phyloP scores from a whole-genome alignment of 805 yeast genomes.

The Saccharomycopsis capsularis region DNA sequence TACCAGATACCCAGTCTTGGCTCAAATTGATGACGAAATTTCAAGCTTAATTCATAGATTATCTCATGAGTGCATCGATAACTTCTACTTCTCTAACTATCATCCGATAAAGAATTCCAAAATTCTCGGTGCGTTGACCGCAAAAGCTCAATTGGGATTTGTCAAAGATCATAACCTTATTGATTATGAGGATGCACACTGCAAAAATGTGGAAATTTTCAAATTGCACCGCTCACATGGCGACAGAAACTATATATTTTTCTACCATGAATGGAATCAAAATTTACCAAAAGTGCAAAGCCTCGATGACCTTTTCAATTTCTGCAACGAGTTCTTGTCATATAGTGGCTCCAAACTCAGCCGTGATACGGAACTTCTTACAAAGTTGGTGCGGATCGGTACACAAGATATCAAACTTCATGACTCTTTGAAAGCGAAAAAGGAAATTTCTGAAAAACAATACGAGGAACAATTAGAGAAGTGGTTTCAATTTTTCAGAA shows the following conservation, averaged over 20 bases:
- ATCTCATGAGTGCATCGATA: slow-evolving; percentile 41
- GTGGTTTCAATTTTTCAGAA: slow-evolving; percentile 61
- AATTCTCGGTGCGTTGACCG: slow-evolving; percentile 23
- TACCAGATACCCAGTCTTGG: slow-evolving; percentile 54
- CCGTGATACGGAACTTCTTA: slow-evolving; percentile 39
- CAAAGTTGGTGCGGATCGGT: slow-evolving; percentile 59
- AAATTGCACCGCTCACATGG: slow-evolving; percentile 26
- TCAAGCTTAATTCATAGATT: slow-evolving; percentile 42
- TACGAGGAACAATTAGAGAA: slow-evolving; percentile 18
- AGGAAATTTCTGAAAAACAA: slow-evolving; percentile 16
- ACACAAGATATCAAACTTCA: slow-evolving; percentile 20
- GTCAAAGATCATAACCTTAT: slow-evolving; percentile 29
- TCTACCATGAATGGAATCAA: slow-evolving; percentile 43
- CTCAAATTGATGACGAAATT: slow-evolving; percentile 45
- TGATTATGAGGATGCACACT: slow-evolving; percentile 26
- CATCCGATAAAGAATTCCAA: slow-evolving; percentile 21
- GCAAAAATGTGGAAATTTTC: slow-evolving; percentile 27
- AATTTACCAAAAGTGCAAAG: slow-evolving; percentile 33
- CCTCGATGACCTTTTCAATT: slow-evolving; percentile 39
- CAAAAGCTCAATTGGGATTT: slow-evolving; percentile 25
- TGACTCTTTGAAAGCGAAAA: slow-evolving; percentile 14
- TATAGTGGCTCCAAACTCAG: slow-evolving; percentile 53
- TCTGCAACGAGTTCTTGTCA: slow-evolving; percentile 43
- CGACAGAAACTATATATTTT: slow-evolving; percentile 29
- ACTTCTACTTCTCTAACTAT: slow-evolving; percentile 34